Base-by-base conservation (phyloP, 805 yeast species). In the Lipomyces orientalis region DNA sequence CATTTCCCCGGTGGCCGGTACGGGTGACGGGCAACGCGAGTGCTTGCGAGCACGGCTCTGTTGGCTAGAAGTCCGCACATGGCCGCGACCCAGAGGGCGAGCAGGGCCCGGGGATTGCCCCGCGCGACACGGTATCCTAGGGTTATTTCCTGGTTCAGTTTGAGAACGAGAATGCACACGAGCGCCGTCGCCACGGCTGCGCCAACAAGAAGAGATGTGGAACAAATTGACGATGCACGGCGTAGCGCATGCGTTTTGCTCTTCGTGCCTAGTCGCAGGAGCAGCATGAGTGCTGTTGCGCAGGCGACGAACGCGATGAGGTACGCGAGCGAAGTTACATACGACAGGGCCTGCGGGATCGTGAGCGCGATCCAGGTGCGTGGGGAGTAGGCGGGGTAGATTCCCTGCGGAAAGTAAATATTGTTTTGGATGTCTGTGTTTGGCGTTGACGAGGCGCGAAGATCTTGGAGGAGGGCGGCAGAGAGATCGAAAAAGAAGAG, bases 401-500 rank as follows among this genome's bases (percentile, higher is more conserved):
- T 34, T 4, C 31, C 37, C 19, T 60, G 16, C 8, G 69, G 71
- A 2, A 68, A 57, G n/a, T 56, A 62, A 14, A 68, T 68, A 37
- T 68, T 65, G 10, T 52, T 62, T 35, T 55, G 67, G 8, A 68
- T n/a, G 31, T 68, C 71, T 39, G 57, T 25, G 51, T 43, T 57
- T 19, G 57, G 51, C 4, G 39, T 25, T 5, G 64, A 7, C 9
- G 62, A 39, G 35, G 54, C 35, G 19, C 60, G 35, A 19, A 64
- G 60, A 49, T 68, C 69, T 25, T 51, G 34, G 12, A 64, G 59
- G 9, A 64, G 34, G 5, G 43, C 52, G 19, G 19, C n/a, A 1
- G 64, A 37, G 37, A 68, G 65, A 39, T 65, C 58, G 46, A 68
- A 68, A 54, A 59, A 68, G 39, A 64, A 68, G 7, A 68, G 39